Evolutionary conservation across 2,329 filamentous ascomycete species (phyloP).

Genomic region (Lecanosticta acicola): DNA sequence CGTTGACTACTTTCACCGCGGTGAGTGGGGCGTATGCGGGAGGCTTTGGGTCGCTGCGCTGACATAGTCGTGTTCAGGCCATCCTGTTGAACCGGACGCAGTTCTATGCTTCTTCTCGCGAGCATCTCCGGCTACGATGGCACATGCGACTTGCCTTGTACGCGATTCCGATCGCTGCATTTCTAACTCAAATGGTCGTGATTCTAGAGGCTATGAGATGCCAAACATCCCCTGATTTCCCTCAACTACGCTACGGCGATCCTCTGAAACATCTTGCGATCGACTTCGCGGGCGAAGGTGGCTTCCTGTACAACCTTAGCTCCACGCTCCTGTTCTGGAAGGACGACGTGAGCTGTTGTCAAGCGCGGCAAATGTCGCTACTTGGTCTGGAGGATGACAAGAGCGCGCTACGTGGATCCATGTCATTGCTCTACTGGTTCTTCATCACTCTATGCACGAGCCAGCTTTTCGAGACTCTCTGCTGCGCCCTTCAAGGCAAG

Average conservation of each 20-base stretch:
- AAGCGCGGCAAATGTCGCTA: conserved; percentile 66
- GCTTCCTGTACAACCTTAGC: conserved; percentile 66
- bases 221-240: conserved; percentile 60
- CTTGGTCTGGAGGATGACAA: conserved; percentile 43
- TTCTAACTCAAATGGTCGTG: conserved; percentile 61
- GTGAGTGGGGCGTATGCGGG: conserved; percentile 34
- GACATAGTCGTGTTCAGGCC: conserved; percentile 46
- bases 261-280: conserved; percentile 38
- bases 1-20: conserved; percentile 77
- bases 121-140: conserved; percentile 71
- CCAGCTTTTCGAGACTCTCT: conserved; percentile 83
- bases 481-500: conserved; percentile 80
- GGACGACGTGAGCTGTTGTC: conserved; percentile 68
- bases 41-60: conserved; percentile 4
- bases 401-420: conserved; percentile 62
- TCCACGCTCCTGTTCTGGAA: conserved; percentile 68
- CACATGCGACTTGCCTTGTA: conserved; percentile 65
- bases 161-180: conserved; percentile 62
- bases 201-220: conserved; percentile 84
- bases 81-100: conserved; percentile 85
- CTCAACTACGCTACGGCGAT: conserved; percentile 43
- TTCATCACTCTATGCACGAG: conserved; percentile 65
- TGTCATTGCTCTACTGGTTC: conserved; percentile 69
- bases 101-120: conserved; percentile 84
- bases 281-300: conserved; percentile 54